A percentile compares a stretch with the other conserved stretches of the same genome.
Conservation (phyloP, 2,329 filamentous ascomycete genomes). For the Colletotrichum kahawae region DNA sequence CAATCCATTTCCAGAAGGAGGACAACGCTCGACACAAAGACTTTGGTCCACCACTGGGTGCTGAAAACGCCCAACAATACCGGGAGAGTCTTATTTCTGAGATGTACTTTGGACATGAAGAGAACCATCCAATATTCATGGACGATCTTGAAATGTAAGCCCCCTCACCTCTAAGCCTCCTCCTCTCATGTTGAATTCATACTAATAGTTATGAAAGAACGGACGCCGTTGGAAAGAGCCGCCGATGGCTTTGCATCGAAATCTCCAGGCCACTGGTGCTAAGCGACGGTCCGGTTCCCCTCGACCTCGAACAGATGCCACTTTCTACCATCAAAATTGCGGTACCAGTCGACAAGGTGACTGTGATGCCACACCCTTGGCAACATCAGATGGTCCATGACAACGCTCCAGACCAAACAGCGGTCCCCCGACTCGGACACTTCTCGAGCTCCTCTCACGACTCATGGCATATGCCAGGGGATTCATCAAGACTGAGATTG, state of each 20-base stretch:
- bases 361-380: background rate
- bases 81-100: background rate
- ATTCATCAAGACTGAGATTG: background rate
- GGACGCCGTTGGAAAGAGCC: background rate
- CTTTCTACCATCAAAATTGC: slow-evolving; percentile 9
- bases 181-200: background rate
- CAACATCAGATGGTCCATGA: background rate
- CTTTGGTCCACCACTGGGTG: background rate
- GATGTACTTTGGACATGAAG: background rate
- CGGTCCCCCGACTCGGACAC: background rate
- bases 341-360: slow-evolving; percentile 8
- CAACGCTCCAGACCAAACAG: background rate
- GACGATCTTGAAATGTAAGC: slow-evolving; percentile 17
- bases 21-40: background rate
- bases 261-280: slow-evolving; percentile 1
- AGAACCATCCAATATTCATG: background rate
- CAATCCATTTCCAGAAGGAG: background rate
- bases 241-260: slow-evolving; percentile 8
- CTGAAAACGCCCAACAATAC: background rate
- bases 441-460: background rate
- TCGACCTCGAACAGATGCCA: slow-evolving; percentile 13
- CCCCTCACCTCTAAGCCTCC: background rate
- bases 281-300: background rate
- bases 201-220: background rate
- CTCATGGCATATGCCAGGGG: background rate